These are phyloP conservation scores for Lactarius trivialis DNA, from an alignment of 768 basidiomycete genomes.

Conservation along the genomic window DNA sequence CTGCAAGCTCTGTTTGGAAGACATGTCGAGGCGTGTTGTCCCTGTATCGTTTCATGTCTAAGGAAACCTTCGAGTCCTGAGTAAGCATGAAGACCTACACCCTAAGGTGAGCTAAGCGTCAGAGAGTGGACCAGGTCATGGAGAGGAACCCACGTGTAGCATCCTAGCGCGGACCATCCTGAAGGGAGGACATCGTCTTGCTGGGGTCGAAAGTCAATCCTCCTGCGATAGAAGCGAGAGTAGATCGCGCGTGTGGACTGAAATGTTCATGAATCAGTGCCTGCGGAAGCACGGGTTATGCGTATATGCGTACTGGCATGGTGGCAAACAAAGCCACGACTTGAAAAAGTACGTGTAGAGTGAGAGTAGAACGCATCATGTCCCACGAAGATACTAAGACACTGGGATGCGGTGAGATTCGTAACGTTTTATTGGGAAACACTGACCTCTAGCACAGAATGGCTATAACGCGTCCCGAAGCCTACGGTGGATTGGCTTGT, in stretches of 20 bases:
- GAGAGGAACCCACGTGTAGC: conserved; percentile 44
- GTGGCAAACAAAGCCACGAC: background rate
- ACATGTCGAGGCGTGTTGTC: conserved; percentile 63
- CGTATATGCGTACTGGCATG: background rate
- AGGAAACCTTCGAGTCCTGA: background rate
- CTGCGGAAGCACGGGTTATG: background rate
- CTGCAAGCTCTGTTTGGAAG: conserved; percentile 37
- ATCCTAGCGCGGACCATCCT: conserved; percentile 53
- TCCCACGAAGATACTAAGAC: background rate
- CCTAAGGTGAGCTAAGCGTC: conserved; percentile 35
- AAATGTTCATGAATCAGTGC: background rate
- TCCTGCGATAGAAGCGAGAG: background rate
- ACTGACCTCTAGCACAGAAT: background rate
- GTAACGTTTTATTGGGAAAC: background rate
- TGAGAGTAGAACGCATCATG: conserved; percentile 9
- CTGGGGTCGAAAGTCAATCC: background rate
- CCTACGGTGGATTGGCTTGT: background rate
- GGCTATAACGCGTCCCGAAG: background rate
- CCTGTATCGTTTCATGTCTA: conserved; percentile 17
- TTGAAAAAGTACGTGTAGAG: conserved; percentile 3
- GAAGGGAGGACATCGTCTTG: conserved; percentile 36
- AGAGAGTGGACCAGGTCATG: conserved; percentile 22
- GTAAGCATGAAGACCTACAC: conserved; percentile 33
- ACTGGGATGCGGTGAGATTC: background rate
- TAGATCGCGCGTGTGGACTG: background rate